Evolutionary conservation across 345 rosid species (phyloP), one percentile per base, ranked within the genome.

Genomic region (Laguncularia racemosa): DNA sequence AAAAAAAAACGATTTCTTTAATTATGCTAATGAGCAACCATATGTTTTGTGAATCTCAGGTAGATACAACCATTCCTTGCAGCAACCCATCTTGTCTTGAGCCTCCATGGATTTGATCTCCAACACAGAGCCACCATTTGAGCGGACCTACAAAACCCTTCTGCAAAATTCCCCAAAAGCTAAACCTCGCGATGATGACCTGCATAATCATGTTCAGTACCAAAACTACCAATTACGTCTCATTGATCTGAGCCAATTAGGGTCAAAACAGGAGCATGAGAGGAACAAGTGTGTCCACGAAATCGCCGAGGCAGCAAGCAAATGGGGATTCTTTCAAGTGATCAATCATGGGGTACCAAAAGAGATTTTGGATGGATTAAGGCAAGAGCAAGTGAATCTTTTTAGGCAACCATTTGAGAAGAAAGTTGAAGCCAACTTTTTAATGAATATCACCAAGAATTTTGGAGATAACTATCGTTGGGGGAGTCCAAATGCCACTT

Each of bases 241-340:
- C 65, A 70, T 85, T 21, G 85, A 90, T 56, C 65, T 87, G 4
- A 61, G 66, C 46, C 68, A 33, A 12, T 61, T 64, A n/a, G 53
- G 63, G 14, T 58, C 76, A 28, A 60, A 19, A 17, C 50, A 20
- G 40, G 74, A 72, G 0, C 61, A 68, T 6, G 68, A 46, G 54
- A 67, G 75, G 51, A 70, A 71, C 21, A 62, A 62, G 15, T 87
- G 84, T 67, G 65, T 53, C 49, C 51, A 59, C 56, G 63, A 81
- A 55, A 76, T 85, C 20, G 76, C 63, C 17, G 56, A 54, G 53
- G 97, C 88, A 0, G 78, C 91, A 0, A 68, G 56, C 13, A 68
- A 76, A 59, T 91, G 89, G 91, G 97, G 96, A 0, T 88, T 88
- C 64, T 91, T 88, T 57, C 89, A 88, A 66, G 60, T 84, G 2